Base-by-base conservation (phyloP, 495 filamentous ascomycete species). In the Aspergillus steynii region DNA sequence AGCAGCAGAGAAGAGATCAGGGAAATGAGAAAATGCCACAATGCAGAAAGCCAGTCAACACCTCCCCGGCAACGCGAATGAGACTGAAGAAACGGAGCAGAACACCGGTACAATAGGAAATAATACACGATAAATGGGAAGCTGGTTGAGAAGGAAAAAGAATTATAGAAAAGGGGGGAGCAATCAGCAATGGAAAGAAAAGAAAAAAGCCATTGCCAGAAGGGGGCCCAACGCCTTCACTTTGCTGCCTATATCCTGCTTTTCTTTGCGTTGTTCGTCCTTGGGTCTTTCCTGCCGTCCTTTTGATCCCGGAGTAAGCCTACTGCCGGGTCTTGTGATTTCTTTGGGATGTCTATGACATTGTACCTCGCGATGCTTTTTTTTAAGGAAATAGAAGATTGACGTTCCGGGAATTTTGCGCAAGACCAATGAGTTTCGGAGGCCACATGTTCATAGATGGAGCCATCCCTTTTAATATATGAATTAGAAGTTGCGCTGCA, bases 401-500 rank as follows among this genome's bases (percentile, higher is more conserved):
- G 49, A 50, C 49, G 49, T 26, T 50, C 9, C 14, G 37, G 9
- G 14, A 10, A 3, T 42, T 3, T 42, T 42, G 37, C 37, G 37
- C 3, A 42, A 42, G 37, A 42, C 9, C 37, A 10, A 42, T 42
- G 37, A 10, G 9, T 10, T 42, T 53, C n/a, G 45, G 28, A 45
- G 49, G 50, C 27, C 15, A 37, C 32, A 61, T 27, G 59, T 50
- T 55, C 45, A 60, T 70, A 29, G 50, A 37, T 27, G 50, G 53
- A 55, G 29, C 25, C 51, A 26, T 57, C 52, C 42, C 29, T 46
- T 20, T 28, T 29, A 26, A 29, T 61, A 10, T 42, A 2, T 49
- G 20, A 20, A 50, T 76, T 76, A 83, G 56, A 83, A 82, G 67
- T 77, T 77, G 55, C 77, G 74, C 37, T 81, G 77, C 49, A 70